These are phyloP conservation scores for Diutina siamensis DNA, from an alignment of 1,139 yeast species.

Conservation along the genomic window DNA sequence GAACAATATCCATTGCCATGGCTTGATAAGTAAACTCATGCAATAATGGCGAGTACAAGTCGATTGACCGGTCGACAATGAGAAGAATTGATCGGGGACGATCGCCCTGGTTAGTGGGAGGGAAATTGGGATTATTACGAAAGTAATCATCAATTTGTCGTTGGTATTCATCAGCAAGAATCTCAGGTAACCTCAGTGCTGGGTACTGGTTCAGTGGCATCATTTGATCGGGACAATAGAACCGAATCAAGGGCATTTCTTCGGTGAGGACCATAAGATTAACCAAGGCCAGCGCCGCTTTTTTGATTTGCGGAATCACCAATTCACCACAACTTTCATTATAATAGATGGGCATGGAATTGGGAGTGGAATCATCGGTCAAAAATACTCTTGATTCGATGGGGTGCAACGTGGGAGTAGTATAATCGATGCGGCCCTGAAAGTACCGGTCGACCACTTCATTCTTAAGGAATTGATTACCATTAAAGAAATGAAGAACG, in stretches of 20 bases:
- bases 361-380: slow-evolving; percentile 25
- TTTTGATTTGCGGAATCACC: slow-evolving; percentile 44
- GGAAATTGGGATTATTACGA: slow-evolving; percentile 51
- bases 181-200: slow-evolving; percentile 56
- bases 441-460: slow-evolving; percentile 23
- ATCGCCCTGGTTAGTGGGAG: slow-evolving; percentile 41
- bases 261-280: slow-evolving; percentile 70
- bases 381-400: slow-evolving; percentile 30
- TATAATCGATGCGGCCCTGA: slow-evolving; percentile 10
- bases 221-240: slow-evolving; percentile 29
- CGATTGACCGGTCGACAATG: slow-evolving; percentile 75
- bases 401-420: slow-evolving; percentile 12
- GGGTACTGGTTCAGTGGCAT: slow-evolving; percentile 36
- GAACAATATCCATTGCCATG: slow-evolving; percentile 70
- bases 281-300: slow-evolving; percentile 53
- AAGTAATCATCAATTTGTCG: slow-evolving; percentile 64
- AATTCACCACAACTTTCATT: slow-evolving; percentile 54
- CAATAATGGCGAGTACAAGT: slow-evolving; percentile 69
- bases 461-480: slow-evolving; percentile 20
- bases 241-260: slow-evolving; percentile 76
- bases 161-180: slow-evolving; percentile 69
- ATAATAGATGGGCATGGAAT: slow-evolving; percentile 65
- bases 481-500: slow-evolving; percentile 16
- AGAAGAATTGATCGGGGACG: slow-evolving; percentile 66
- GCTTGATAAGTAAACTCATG: slow-evolving; percentile 95